Evolutionary conservation across 495 filamentous ascomycete genomes (phyloP).

Genomic region (Cercophora scortea): DNA sequence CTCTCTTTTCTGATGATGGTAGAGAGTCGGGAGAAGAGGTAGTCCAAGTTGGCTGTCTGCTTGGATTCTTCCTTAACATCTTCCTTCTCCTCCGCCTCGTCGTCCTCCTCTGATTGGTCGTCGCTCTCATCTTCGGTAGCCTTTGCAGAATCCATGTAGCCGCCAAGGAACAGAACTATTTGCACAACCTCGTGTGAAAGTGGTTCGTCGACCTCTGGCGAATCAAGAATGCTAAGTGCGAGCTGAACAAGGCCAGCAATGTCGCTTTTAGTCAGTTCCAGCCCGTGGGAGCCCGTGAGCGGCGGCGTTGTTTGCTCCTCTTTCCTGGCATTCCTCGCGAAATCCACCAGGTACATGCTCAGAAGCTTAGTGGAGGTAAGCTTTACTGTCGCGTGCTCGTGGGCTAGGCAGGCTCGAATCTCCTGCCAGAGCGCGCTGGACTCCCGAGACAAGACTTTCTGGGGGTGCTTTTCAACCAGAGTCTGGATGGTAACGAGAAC

Average conservation of each 20-base stretch:
- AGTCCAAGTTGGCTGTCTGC: constrained; percentile 45
- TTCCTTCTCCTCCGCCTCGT: constrained; percentile 36
- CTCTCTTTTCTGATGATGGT: constrained; percentile 72
- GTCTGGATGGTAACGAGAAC: constrained; percentile 61
- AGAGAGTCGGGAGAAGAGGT: constrained; percentile 67
- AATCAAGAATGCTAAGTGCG: constrained; percentile 58
- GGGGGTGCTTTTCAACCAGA: constrained; percentile 58
- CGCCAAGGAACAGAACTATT: constrained; percentile 66
- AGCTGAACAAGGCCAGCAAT: constrained; percentile 58
- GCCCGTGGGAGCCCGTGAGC: constrained; percentile 61
- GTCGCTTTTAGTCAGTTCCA: constrained; percentile 55
- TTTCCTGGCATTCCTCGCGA: constrained; percentile 53
- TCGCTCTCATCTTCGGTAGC: constrained; percentile 18
- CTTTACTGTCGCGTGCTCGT: constrained; percentile 69
- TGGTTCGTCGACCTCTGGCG: constrained; percentile 53
- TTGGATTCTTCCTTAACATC: constrained; percentile 18
- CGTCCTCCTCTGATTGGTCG: constrained; percentile 32
- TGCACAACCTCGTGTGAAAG: constrained; percentile 65
- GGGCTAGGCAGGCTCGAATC: constrained; percentile 59
- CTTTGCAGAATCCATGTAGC: constrained; percentile 27
- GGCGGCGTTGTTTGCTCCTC: constrained; percentile 47
- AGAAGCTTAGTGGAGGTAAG: constrained; percentile 67
- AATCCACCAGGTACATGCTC: constrained; percentile 67
- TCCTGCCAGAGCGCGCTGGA: constrained; percentile 56
- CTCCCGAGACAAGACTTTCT: constrained; percentile 48